Evolutionary conservation across 345 rosid genomes (phyloP).

Genomic region (Murraya koenigii): DNA sequence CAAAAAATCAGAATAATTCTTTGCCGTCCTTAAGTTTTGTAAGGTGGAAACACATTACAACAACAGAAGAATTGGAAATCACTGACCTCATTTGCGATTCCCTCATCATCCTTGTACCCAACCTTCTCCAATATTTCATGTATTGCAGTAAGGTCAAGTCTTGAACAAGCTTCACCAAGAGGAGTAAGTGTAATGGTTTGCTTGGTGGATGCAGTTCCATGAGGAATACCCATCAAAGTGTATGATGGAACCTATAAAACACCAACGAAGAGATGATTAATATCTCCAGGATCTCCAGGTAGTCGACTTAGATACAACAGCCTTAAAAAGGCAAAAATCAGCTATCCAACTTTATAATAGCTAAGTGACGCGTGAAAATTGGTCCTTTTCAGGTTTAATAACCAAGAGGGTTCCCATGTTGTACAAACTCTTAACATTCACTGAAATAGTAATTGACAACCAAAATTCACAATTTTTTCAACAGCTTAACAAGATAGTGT

Average conservation of each 20-base stretch:
- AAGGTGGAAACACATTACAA: not conserved
- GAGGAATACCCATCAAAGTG: constrained; percentile 61
- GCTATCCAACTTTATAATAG: not conserved
- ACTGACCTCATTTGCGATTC: constrained; percentile 75
- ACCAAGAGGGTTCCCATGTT: not conserved
- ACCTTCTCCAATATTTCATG: constrained; percentile 69
- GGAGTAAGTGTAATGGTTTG: constrained; percentile 48
- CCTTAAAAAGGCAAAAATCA: not conserved
- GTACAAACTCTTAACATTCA: not conserved
- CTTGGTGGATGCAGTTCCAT: constrained; percentile 49
- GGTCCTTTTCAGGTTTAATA: not conserved
- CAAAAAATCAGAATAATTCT: not conserved
- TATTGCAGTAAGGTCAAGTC: constrained; percentile 74
- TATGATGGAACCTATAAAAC: constrained; percentile 55
- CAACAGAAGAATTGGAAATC: not conserved
- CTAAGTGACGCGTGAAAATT: not conserved
- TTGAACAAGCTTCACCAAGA: constrained; percentile 77
- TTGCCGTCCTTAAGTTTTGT: not conserved
- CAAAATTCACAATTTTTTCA: not conserved
- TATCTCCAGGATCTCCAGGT: not conserved
- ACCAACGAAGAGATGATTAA: not conserved
- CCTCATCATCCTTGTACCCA: constrained; percentile 86
- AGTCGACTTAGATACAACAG: not conserved
- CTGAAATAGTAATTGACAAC: not conserved
- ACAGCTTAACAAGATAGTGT: not conserved